Evolutionary conservation across 306 rosid species (phyloP), one percentile per base, ranked within the genome.

Genomic region (Senna siamea): DNA sequence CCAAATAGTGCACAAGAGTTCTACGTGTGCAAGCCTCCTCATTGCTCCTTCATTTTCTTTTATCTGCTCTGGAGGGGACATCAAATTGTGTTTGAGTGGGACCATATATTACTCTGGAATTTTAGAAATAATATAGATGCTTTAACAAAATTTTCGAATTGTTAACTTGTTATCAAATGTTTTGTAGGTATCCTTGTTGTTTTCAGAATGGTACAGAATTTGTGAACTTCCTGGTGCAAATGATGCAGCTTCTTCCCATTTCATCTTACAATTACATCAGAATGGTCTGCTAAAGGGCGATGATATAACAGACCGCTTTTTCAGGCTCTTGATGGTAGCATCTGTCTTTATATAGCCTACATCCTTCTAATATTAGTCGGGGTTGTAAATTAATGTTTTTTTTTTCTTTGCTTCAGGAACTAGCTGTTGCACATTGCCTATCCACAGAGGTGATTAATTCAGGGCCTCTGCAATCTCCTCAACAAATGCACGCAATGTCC

Each of bases 211-310:
- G 99, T 95, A 85, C 83, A 83, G 84, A 65, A 87, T 92, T 64
- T 95, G 97, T 77, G 99, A 95, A 69, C 89, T 84, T 44, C 93
- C 98, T 35, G 91, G 92, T 81, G 82, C 88, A 68, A 90, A 85
- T 32, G 99, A 92, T 74, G 77, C 84, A 23, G 83, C 89, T 40
- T 78, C 80, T 78, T 7, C 89, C 61, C 92, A 87, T 81, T 92
- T 85, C 79, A 80, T 90, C 72, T 30, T 85, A 57, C 96, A 95
- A 69, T 79, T 95, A 72, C 90, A 90, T 76, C 93, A 92, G 74
- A 86, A 75, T 70, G 99, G 98, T 55, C 72, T 92, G 35, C 83
- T 95, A 61, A 92, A 95, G 85, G 98, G 96, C 35, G 99, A 95
- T 83, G 99, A 95, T 35, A 59, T 85, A 47, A 89, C 96, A 26